phyloP scores from a whole-genome alignment of 2,329 filamentous ascomycete species.

The Tothia fuscella region DNA sequence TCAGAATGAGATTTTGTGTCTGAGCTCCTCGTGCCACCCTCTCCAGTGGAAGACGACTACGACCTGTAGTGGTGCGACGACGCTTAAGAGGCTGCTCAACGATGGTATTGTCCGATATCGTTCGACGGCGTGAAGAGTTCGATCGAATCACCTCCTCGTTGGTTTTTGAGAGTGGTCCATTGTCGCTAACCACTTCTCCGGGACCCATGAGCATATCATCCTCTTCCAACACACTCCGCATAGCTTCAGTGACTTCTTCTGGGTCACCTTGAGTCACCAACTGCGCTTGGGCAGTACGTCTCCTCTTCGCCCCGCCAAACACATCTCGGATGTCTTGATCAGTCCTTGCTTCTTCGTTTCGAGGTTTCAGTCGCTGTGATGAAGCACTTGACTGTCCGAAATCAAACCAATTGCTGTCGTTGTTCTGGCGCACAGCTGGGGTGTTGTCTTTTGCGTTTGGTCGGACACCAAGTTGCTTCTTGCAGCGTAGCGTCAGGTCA shows the following conservation, averaged over 20 bases:
- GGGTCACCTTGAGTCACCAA: neutral
- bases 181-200: neutral
- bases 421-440: slow-evolving; percentile 20
- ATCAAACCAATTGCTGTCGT: slow-evolving; percentile 14
- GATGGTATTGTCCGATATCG: neutral
- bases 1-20: slow-evolving; percentile 16
- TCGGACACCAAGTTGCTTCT: slow-evolving; percentile 13
- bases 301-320: neutral
- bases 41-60: slow-evolving; percentile 27
- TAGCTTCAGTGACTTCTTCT: neutral
- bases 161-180: neutral
- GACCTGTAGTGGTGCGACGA: slow-evolving; percentile 15
- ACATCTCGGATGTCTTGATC: slow-evolving; percentile 3
- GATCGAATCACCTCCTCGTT: neutral
- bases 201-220: slow-evolving; percentile 1
- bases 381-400: slow-evolving; percentile 14
- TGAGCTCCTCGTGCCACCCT: slow-evolving; percentile 20
- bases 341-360: slow-evolving; percentile 2
- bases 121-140: neutral
- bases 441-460: slow-evolving; percentile 17
- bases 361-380: slow-evolving; percentile 1
- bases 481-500: slow-evolving; percentile 10
- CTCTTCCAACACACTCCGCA: no score
- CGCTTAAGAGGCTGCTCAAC: slow-evolving; percentile 12
- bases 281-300: neutral